Evolutionary conservation across 441 rosid genomes (phyloP), one percentile per base, ranked within the genome.

Genomic region (Pelargonium myrrhifolium): DNA sequence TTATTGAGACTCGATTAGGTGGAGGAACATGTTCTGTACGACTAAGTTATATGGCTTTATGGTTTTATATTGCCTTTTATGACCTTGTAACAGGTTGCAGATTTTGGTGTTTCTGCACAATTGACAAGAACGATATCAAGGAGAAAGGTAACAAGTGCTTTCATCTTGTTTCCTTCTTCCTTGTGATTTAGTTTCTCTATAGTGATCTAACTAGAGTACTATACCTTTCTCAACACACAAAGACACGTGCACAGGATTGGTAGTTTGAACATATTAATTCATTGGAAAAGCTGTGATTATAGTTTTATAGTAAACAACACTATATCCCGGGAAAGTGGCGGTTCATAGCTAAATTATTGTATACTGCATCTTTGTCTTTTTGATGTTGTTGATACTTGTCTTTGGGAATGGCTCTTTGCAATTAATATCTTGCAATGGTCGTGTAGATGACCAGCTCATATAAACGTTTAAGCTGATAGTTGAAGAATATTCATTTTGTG

Each of bases 91-190:
- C 85, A 94, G 99, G 99, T 94, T 74, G 99, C 99, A 47, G 99
- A 92, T 82, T 94, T 94, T 82, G 99, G 99, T 53, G 99, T 94
- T 71, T 94, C 99, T 80, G 97, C 97, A 3, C 99, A 94, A 74
- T 82, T 92, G 71, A 91, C 99, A 37, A 86, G 96, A 81, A 94
- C 97, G 51, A 92, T 94, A 80, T 94, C 99, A 56, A 83, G 89
- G 82, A 94, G 99, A 84, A 94, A 94, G 99, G 37, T 31, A 31
- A 24, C 35, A 21, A 58, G 12, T 58, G 35, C 62, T 12, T 18
- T 55, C 26, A 20, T 20, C 60, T 18, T 55, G 11, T 55, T 55
- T 17, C 22, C 21, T 51, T 31, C 39, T 35, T 35, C n/a, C n/a
- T n/a, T n/a, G 39, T 35, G 47, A 9, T 42, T 42, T 42, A 9